Evolutionary conservation across 2,329 filamentous ascomycete species (phyloP).

Genomic region (Colletotrichum cuscutae): DNA sequence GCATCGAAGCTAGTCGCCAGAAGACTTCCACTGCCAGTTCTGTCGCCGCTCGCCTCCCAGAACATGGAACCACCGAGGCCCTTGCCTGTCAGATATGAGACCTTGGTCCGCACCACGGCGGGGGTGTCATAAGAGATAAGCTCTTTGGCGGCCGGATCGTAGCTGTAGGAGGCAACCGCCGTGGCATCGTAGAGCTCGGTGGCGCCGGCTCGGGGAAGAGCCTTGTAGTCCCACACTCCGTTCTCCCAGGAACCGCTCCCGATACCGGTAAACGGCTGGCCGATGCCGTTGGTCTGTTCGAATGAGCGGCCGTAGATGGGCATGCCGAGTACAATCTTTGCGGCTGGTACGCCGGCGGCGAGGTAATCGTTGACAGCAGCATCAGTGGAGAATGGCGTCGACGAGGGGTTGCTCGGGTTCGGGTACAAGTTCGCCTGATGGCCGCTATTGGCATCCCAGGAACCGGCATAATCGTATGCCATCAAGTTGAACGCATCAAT

Average conservation of each 20-base stretch:
- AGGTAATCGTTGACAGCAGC: slow-evolving; percentile 73
- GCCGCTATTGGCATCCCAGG: slow-evolving; percentile 70
- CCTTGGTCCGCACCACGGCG: slow-evolving; percentile 68
- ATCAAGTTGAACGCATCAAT: slow-evolving; percentile 71
- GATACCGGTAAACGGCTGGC: slow-evolving; percentile 69
- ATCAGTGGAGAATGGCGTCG: slow-evolving; percentile 77
- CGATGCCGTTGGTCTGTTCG: slow-evolving; percentile 72
- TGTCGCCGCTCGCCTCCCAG: slow-evolving; percentile 84
- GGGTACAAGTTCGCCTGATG: slow-evolving; percentile 77
- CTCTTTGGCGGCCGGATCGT: slow-evolving; percentile 65
- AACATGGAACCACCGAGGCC: slow-evolving; percentile 82
- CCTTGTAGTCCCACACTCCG: slow-evolving; percentile 80
- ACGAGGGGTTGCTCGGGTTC: slow-evolving; percentile 59
- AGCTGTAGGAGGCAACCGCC: slow-evolving; percentile 75
- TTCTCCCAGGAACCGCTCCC: slow-evolving; percentile 68
- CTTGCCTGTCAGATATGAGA: slow-evolving; percentile 67
- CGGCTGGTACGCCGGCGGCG: slow-evolving; percentile 63
- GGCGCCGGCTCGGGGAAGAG: slow-evolving; percentile 71
- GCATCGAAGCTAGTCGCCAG: slow-evolving; percentile 52
- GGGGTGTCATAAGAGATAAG: slow-evolving; percentile 79
- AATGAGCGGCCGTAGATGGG: slow-evolving; percentile 86
- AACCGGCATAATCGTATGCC: slow-evolving; percentile 78
- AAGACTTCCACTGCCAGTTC: slow-evolving; percentile 61
- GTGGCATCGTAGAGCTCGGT: slow-evolving; percentile 65
- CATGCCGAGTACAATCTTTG: slow-evolving; percentile 80